Percentiles rank a stretch among this genome's conserved stretches.
These are phyloP conservation scores for Blastosporella zonata DNA, from an alignment of 1,284 basidiomycete genomes.

Conservation along the genomic window DNA sequence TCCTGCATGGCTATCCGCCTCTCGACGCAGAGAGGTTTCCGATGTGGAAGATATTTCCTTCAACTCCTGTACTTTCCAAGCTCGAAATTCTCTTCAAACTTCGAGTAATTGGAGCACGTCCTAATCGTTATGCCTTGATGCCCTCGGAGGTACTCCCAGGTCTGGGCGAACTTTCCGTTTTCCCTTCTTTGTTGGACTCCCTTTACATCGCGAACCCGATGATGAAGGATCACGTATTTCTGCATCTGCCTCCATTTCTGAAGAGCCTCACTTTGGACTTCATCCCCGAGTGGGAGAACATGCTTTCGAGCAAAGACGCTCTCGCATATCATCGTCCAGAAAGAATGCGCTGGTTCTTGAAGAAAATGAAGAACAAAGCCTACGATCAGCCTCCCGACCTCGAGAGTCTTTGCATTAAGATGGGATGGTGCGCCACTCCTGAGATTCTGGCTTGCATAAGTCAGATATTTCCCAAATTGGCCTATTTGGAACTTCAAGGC, in stretches of 20 bases:
- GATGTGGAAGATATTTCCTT: constrained; percentile 11
- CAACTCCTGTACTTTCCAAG: constrained; percentile 9
- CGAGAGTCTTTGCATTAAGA: constrained; percentile 13
- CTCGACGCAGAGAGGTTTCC: constrained; percentile 10
- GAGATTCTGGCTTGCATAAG: constrained; percentile 10
- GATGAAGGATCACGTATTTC: constrained; percentile 12
- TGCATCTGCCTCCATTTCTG: constrained; percentile 9
- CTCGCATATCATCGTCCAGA: constrained; percentile 16
- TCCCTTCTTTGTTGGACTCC: constrained; percentile 10
- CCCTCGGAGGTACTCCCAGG: neutral
- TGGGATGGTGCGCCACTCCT: constrained; percentile 16
- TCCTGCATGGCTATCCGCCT: constrained; percentile 15
- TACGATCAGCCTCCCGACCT: neutral
- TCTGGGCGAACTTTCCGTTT: constrained; percentile 7
- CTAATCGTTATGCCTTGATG: constrained; percentile 13
- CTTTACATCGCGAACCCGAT: constrained; percentile 13
- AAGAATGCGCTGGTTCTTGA: constrained; percentile 9
- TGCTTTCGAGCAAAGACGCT: constrained; percentile 15
- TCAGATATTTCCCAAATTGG: constrained; percentile 11
- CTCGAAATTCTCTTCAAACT: constrained; percentile 14
- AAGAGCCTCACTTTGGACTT: constrained; percentile 16
- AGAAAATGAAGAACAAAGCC: constrained; percentile 5
- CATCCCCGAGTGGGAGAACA: constrained; percentile 17
- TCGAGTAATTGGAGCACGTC: constrained; percentile 13
- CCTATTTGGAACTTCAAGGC: constrained; percentile 13